Evolutionary conservation across 2,329 filamentous ascomycete species (phyloP), one percentile per base, ranked within the genome.

Genomic region (Hymenoscyphus fructigenus): DNA sequence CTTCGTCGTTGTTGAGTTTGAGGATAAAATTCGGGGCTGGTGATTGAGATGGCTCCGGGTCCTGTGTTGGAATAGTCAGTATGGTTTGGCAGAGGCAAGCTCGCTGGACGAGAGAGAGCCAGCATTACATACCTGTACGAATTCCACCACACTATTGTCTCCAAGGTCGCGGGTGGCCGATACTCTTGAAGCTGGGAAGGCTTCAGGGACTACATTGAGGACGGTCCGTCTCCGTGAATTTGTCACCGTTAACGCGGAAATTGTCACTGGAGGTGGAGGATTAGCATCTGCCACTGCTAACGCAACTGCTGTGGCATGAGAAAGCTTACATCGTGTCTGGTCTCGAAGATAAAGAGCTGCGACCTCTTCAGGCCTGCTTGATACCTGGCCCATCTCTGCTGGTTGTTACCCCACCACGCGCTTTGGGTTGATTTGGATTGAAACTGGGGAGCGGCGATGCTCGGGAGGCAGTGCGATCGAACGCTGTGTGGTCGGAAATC

Each of bases 1-100:
- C 95, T 71, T 98, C 95, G 71, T 96, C 93, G 79, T 93, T 95
- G 71, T 83, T 86, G 60, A 99, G 82, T 75, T 96, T 95, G 65
- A 98, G 82, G 60, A 99, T 85, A 77, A 98, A 96, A 66, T 84
- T 85, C 9, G 93, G 91, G 32, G 81, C 75, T 61, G 81, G 78
- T 26, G 62, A 36, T 34, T 78, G 76, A 58, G 81, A 75, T 63
- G 81, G 75, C 67, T 97, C 94, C 55, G 91, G 88, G 76, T 98
- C 95, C 93, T 97, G 71, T 17, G 62, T 29, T 36, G 65, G 47
- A 53, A 50, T 50, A 32, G 61, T 69, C 59, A 73, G 71, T 38
- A 26, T 14, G 20, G 23, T 67, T 58, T 41, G 44, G 62, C 26
- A 53, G 53, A 47, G 36, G 61, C 61, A 59, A n/a, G 26, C 20